These are phyloP conservation scores for Onygenales sp. DNA, from an alignment of 2,329 filamentous ascomycete genomes.

Conservation along the genomic window DNA sequence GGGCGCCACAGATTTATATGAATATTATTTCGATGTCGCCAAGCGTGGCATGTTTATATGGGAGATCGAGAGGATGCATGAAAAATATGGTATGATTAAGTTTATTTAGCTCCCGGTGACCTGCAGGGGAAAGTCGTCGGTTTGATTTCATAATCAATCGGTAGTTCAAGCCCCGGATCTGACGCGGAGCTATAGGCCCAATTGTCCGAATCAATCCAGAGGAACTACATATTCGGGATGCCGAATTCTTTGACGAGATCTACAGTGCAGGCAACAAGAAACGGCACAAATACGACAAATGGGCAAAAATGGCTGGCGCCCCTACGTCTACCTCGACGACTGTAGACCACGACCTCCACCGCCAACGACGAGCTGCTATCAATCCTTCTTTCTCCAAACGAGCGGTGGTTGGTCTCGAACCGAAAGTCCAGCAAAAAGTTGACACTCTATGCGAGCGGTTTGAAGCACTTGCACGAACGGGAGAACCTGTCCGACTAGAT, in stretches of 20 bases:
- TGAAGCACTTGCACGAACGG: background rate
- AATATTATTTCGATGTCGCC: constrained; percentile 18
- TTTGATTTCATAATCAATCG: background rate
- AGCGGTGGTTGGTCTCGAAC: constrained; percentile 25
- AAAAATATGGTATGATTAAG: constrained; percentile 17
- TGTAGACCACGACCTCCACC: constrained; percentile 27
- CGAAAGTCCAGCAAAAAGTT: constrained; percentile 20
- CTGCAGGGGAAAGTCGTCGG: no score
- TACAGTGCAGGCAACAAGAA: constrained; percentile 11
- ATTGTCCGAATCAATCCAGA: constrained; percentile 20
- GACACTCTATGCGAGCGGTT: constrained; percentile 2
- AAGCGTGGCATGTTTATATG: constrained; percentile 16
- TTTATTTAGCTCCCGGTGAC: no score
- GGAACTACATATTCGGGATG: constrained; percentile 19
- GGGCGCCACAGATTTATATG: constrained; percentile 17
- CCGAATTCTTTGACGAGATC: constrained; percentile 18
- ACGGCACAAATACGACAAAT: constrained; percentile 10
- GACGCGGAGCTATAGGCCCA: constrained; percentile 9
- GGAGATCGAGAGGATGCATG: constrained; percentile 19
- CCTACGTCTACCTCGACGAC: constrained; percentile 17
- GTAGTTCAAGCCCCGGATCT: background rate
- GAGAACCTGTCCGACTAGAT: constrained; percentile 9
- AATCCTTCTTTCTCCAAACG: constrained; percentile 33
- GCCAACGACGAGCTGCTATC: constrained; percentile 26
- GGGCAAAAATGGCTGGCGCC: constrained; percentile 4